phyloP scores from a whole-genome alignment of 805 yeast genomes.

The Myxozyma melibiosi region DNA sequence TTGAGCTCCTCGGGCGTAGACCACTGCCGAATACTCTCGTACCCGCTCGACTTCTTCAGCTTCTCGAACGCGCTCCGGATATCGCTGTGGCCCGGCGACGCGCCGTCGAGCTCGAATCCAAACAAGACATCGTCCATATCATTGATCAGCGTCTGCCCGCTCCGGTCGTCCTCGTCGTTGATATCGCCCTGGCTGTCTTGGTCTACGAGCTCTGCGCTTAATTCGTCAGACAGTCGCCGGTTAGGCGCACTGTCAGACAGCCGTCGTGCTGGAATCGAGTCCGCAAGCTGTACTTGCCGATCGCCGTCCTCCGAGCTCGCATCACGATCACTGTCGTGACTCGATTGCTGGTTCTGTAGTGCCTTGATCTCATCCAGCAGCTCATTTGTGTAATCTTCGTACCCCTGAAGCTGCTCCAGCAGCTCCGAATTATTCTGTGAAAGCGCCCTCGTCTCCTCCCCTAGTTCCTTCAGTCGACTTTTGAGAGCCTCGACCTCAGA shows the following conservation, averaged over 20 bases:
- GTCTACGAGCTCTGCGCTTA: not conserved
- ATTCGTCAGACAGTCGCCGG: constrained; percentile 5
- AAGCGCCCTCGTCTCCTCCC: constrained; percentile 4
- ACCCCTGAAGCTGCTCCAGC: constrained; percentile 1
- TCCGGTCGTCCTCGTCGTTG: not conserved
- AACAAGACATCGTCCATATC: constrained; percentile 4
- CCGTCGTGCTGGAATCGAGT: not conserved
- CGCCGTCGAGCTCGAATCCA: not conserved
- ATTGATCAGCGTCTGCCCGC: constrained; percentile 11
- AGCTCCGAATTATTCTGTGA: constrained; percentile 11
- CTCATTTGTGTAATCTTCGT: constrained; percentile 3
- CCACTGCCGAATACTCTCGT: constrained; percentile 9
- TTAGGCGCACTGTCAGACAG: not conserved
- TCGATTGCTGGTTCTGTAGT: not conserved
- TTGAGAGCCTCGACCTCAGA: constrained; percentile 11
- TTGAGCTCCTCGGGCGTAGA: constrained; percentile 17
- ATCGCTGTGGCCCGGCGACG: constrained; percentile 8
- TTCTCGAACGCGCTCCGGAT: constrained; percentile 16
- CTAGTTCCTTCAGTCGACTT: constrained; percentile 5
- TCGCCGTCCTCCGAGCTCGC: not conserved
- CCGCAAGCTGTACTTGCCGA: not conserved
- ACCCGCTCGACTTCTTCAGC: constrained; percentile 7
- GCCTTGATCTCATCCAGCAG: constrained; percentile 4
- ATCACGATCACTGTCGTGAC: not conserved
- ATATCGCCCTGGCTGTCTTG: not conserved